phyloP scores from a whole-genome alignment of 2,329 filamentous ascomycete species.

The Pseudomassariella vexata region DNA sequence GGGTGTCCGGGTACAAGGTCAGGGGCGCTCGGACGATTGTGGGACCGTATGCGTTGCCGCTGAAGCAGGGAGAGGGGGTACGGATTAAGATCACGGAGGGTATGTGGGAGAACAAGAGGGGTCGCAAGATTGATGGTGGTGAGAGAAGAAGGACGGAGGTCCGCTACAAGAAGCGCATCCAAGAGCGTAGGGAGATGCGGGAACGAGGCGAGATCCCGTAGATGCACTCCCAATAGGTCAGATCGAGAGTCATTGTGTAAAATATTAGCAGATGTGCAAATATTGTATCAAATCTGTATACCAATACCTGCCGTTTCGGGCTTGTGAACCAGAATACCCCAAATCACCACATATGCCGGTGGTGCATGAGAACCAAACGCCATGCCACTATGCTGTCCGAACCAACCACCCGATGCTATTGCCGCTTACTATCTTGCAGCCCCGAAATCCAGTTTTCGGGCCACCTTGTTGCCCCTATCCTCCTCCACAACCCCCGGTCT shows the following conservation, averaged over 20 bases:
- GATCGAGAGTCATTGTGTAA: neutral
- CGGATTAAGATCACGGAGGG: conserved; percentile 71
- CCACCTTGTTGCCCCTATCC: conserved; percentile 66
- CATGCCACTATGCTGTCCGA: conserved; percentile 9
- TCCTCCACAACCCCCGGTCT: conserved; percentile 67
- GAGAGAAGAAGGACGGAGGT: conserved; percentile 85
- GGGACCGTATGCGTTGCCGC: conserved; percentile 66
- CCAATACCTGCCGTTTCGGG: too few species aligned
- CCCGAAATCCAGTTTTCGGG: conserved; percentile 76
- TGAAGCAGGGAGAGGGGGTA: conserved; percentile 61
- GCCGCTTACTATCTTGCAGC: conserved; percentile 27
- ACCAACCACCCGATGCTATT: conserved; percentile 3
- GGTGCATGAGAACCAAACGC: conserved; percentile 11
- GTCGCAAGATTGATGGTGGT: conserved; percentile 92
- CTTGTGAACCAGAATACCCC: too few species aligned
- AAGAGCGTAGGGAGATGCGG: conserved; percentile 65
- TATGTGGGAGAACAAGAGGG: conserved; percentile 85
- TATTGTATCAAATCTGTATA: conserved; percentile 7
- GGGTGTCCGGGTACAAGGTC: conserved; percentile 62
- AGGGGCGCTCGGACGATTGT: conserved; percentile 62
- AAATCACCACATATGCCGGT: neutral
- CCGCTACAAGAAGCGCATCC: conserved; percentile 75
- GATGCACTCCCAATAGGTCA: neutral
- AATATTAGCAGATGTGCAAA: conserved; percentile 5
- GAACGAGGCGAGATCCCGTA: conserved; percentile 24